A percentile compares a stretch with the other conserved stretches of the same genome.
Conservation (phyloP, 2,329 filamentous ascomycete species). For the Aspergillus intermedius region DNA sequence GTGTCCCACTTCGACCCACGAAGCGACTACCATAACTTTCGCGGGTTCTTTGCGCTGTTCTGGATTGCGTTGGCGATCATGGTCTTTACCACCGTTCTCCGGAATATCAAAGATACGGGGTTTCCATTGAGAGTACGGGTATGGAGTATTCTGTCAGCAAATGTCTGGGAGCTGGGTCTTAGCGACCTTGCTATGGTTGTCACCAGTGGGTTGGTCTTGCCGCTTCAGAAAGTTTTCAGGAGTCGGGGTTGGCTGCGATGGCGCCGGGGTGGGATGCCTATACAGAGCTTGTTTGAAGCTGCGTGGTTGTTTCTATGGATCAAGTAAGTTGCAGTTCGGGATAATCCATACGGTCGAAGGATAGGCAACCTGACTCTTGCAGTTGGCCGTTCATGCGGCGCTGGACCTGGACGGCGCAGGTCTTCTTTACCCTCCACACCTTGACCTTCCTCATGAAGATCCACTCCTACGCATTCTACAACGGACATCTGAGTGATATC, state of each 20-base stretch:
- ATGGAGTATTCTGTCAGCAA: constrained; percentile 80
- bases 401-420: constrained; percentile 97
- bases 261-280: constrained; percentile 66
- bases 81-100: constrained; percentile 87
- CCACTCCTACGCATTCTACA: constrained; percentile 98
- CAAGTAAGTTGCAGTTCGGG: constrained; percentile 38
- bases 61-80: constrained; percentile 97
- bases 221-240: constrained; percentile 64
- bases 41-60: constrained; percentile 96
- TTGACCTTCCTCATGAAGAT: constrained; percentile 97
- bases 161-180: constrained; percentile 77
- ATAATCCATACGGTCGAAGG: no score
- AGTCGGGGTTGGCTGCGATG: constrained; percentile 58
- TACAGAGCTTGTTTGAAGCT: constrained; percentile 77
- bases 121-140: constrained; percentile 78
- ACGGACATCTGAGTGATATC: constrained; percentile 86
- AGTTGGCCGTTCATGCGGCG: constrained; percentile 73
- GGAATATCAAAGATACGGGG: constrained; percentile 91
- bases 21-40: constrained; percentile 89
- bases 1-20: constrained; percentile 92
- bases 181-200: constrained; percentile 81
- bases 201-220: constrained; percentile 64
- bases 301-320: constrained; percentile 80
- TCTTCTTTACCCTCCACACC: constrained; percentile 86
- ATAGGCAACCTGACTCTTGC: constrained; percentile 15